Conservation (phyloP, 352 stramenopile species). For the Phytophthora idaei region DNA sequence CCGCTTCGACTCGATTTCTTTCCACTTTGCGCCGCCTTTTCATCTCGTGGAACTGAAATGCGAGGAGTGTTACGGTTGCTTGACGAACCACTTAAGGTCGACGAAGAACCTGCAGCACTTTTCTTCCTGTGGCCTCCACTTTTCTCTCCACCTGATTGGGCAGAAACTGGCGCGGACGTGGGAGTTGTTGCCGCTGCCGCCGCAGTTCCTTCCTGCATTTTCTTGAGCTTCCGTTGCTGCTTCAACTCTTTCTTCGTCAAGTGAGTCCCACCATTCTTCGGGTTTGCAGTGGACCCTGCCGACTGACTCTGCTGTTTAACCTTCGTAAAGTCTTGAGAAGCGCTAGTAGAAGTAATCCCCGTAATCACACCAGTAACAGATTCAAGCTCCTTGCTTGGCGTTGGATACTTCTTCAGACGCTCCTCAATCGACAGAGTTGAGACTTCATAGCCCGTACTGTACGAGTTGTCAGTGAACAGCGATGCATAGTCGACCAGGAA, state of each 20-base stretch:
- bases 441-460: constrained; percentile 79
- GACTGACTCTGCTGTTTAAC: constrained; percentile 25
- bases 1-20: constrained; percentile 55
- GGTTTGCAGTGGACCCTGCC: constrained; percentile 16
- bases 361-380: constrained; percentile 13
- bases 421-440: constrained; percentile 70
- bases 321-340: constrained; percentile 28
- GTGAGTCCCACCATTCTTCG: constrained; percentile 32
- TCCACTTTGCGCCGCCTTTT: constrained; percentile 37
- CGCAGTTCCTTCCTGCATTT: constrained; percentile 51
- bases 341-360: constrained; percentile 5
- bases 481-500: constrained; percentile 80
- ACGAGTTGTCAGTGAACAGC: constrained; percentile 79
- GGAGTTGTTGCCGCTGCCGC: constrained; percentile 5
- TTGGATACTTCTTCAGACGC: constrained; percentile 55
- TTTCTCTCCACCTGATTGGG: constrained; percentile 32
- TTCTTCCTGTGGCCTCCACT: constrained; percentile 32
- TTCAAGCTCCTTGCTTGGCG: constrained; percentile 50
- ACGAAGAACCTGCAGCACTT: constrained; percentile 21
- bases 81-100: constrained; percentile 9
- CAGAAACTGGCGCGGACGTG: constrained; percentile 5
- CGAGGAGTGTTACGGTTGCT: constrained; percentile 26
- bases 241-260: constrained; percentile 78
- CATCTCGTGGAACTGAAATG: constrained; percentile 42
- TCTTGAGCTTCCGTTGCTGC: constrained; percentile 74